Percentiles rank a stretch among this genome's conserved stretches.
These are phyloP conservation scores for Mycena vitilis DNA, from an alignment of 768 basidiomycete genomes.

Conservation along the genomic window DNA sequence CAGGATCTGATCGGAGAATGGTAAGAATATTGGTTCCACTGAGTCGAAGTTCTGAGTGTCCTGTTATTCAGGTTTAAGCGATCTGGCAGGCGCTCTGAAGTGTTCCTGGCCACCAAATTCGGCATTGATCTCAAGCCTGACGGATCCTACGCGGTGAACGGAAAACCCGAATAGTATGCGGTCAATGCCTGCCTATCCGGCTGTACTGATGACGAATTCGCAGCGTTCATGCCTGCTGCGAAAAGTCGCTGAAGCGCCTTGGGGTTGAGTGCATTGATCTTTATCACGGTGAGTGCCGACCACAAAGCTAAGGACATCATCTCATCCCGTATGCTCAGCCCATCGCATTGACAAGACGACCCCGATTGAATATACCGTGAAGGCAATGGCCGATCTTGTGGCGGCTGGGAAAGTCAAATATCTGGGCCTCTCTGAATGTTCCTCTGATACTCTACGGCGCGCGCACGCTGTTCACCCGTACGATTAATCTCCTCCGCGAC, in stretches of 20 bases:
- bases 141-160: conserved; percentile 20
- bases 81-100: conserved; percentile 52
- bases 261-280: conserved; percentile 44
- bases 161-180: not conserved
- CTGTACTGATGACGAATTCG: too few relatives aligned
- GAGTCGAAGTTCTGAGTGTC: not conserved
- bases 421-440: conserved; percentile 51
- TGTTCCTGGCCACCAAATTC: conserved; percentile 64
- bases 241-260: not conserved
- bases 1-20: conserved; percentile 48
- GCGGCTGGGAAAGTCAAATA: conserved; percentile 49
- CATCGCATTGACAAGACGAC: conserved; percentile 18
- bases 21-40: not conserved
- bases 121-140: conserved; percentile 39
- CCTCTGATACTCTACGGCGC: conserved; percentile 31
- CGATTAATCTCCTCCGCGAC: too few relatives aligned
- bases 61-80: conserved; percentile 14
- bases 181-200: too few relatives aligned
- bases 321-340: not conserved
- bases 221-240: not conserved
- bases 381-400: conserved; percentile 24
- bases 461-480: conserved; percentile 45
- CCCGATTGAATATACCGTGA: conserved; percentile 21
- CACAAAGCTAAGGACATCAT: too few relatives aligned
- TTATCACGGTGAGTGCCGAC: conserved; percentile 36